These are phyloP conservation scores for Ascochyta rabiei DNA, from an alignment of 2,329 filamentous ascomycete genomes.

Conservation along the genomic window DNA sequence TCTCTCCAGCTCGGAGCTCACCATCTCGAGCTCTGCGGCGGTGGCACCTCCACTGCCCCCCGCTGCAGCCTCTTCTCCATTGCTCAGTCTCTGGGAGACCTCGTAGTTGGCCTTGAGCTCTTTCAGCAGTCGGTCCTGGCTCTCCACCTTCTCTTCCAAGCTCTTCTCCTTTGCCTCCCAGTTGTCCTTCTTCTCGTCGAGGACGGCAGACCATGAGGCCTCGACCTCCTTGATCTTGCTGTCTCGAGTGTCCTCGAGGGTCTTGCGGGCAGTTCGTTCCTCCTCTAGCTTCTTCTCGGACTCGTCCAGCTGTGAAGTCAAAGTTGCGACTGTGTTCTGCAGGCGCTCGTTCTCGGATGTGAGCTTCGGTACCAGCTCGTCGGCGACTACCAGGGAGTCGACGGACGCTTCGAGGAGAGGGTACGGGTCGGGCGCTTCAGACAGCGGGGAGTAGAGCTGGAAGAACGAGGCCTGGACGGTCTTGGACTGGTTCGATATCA, in stretches of 20 bases:
- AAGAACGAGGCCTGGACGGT: slow-evolving; percentile 91
- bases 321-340: slow-evolving; percentile 75
- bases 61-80: slow-evolving; percentile 68
- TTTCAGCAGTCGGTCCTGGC: slow-evolving; percentile 87
- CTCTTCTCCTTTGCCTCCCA: slow-evolving; percentile 93
- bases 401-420: slow-evolving; percentile 95
- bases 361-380: slow-evolving; percentile 89
- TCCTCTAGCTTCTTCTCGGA: slow-evolving; percentile 79
- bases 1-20: slow-evolving; percentile 87
- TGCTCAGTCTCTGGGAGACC: slow-evolving; percentile 86
- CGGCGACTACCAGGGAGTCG: slow-evolving; percentile 87
- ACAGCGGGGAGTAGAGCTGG: slow-evolving; percentile 88
- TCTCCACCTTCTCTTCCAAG: slow-evolving; percentile 91
- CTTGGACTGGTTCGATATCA: slow-evolving; percentile 95
- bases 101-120: slow-evolving; percentile 98
- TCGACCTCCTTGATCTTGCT: slow-evolving; percentile 87
- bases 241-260: slow-evolving; percentile 79
- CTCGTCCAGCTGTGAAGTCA: slow-evolving; percentile 83
- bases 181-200: slow-evolving; percentile 94
- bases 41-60: slow-evolving; percentile 68
- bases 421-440: slow-evolving; percentile 95
- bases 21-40: slow-evolving; percentile 90
- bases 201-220: slow-evolving; percentile 83
- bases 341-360: slow-evolving; percentile 87
- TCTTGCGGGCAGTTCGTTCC: slow-evolving; percentile 74